Base-by-base conservation (phyloP, 148 eudicot species). In the Polygonum aviculare region DNA sequence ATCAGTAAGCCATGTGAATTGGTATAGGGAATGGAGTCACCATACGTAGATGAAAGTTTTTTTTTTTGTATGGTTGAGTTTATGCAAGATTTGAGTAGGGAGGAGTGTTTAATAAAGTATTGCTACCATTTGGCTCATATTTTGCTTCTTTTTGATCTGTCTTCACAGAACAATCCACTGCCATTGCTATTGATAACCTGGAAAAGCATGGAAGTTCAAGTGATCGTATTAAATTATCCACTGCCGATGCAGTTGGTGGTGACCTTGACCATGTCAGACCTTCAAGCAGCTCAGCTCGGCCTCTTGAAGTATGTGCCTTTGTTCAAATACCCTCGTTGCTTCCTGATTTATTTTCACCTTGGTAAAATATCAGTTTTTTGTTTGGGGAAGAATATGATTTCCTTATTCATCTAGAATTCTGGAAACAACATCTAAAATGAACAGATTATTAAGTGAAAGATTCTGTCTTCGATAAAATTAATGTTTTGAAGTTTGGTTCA, bases 181-280 rank as follows among this genome's bases (percentile, higher is more conserved):
- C 2, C 44, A 36, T 16, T 67, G 44, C 72, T 38, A n/a, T 36
- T 67, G 44, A 67, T 36, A n/a, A 67, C 45, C 72, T 15, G 36
- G 72, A 36, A 67, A 36, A 67, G 45, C 21, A 16, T 67, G 38
- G 41, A 38, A 18, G 45, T 67, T 67, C 45, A 35, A 67, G 45
- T 38, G 41, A 33, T n/a, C 70, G n/a, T 63, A 18, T 14, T 63
- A 12, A 11, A 31, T 15, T 33, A 63, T 31, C 38, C 39, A 26
- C 70, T 35, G 40, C 18, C 12, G 72, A 19, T 38, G 72, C 44
- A 35, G 2, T 35, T 38, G 72, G 40, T 38, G 72, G 40, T 67
- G 72, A 67, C 72, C 72, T 35, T 67, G 72, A 67, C 72, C 72
- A 67, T 7, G 44, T 36, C 18, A 67, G 72, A 67, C 72, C 72